A percentile compares a stretch with the other conserved stretches of the same genome.
Evolutionary conservation across 495 filamentous ascomycete genomes (phyloP).

Genomic region (Penicillium ochrochloron): DNA sequence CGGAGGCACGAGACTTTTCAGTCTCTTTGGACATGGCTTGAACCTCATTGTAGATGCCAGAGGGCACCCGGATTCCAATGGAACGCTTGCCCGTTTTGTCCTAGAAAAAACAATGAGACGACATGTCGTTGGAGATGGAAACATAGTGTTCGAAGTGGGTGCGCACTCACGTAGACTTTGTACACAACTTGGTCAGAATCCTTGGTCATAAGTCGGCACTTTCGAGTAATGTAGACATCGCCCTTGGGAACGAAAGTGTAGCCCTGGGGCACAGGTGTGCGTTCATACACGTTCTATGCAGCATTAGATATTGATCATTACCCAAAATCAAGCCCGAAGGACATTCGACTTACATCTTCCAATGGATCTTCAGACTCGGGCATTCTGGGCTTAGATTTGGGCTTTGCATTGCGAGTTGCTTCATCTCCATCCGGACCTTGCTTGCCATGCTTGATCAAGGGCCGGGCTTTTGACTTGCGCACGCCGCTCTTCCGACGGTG

Average conservation of each 20-base stretch:
- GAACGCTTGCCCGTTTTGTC: slow-evolving; percentile 38
- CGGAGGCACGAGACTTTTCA: slow-evolving; percentile 44
- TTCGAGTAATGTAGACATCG: slow-evolving; percentile 53
- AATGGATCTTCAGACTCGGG: slow-evolving; percentile 28
- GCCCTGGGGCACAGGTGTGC: slow-evolving; percentile 30
- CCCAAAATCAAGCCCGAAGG: not conserved
- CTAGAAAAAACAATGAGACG: slow-evolving; percentile 19
- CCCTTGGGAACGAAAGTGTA: slow-evolving; percentile 59
- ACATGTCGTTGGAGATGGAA: not conserved
- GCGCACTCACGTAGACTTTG: slow-evolving; percentile 45
- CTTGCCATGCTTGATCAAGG: not conserved
- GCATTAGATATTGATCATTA: not conserved
- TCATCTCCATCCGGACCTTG: not conserved
- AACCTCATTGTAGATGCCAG: slow-evolving; percentile 40
- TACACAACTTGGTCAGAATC: slow-evolving; percentile 45
- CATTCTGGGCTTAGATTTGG: slow-evolving; percentile 3
- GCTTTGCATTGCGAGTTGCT: not conserved
- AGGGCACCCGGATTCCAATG: slow-evolving; percentile 54
- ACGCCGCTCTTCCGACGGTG: slow-evolving; percentile 7
- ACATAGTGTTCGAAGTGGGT: too few relatives aligned
- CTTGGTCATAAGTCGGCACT: slow-evolving; percentile 53
- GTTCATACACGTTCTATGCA: slow-evolving; percentile 39
- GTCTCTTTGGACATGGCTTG: slow-evolving; percentile 38
- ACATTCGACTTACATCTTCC: slow-evolving; percentile 22
- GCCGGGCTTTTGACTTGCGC: slow-evolving; percentile 2